Evolutionary conservation across 129 eudicot species (phyloP), one percentile per base, ranked within the genome.

Genomic region (Chrysanthemum lavandulifolium): DNA sequence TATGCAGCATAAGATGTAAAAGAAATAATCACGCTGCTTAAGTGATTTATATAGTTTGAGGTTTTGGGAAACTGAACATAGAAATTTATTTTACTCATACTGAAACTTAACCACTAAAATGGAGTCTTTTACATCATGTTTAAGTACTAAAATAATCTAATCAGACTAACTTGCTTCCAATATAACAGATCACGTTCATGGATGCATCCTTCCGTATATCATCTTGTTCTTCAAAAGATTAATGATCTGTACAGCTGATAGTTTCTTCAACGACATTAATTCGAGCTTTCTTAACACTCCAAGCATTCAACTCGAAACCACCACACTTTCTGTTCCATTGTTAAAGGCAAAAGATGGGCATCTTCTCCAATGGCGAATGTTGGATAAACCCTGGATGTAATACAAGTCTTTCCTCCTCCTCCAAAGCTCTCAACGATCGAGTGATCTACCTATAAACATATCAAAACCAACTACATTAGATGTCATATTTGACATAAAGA

Each of bases 301-400:
- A 82, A 16, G 65, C 84, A 55, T 40, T 72, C 61, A 83, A 21
- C 36, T 55, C 53, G 0, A 79, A 18, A 83, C 51, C 48, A 55
- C 68, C 2, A 79, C 82, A 54, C 61, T 75, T 76, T 74, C 61
- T 1, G 73, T 76, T 69, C 87, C 87, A 14, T 83, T 61, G 63
- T 83, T 83, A 25, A 88, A 88, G 9, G 74, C 88, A 72, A 75
- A 19, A 88, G 53, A 13, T 66, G 84, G 10, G 91, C 82, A 29
- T 68, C 73, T 10, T 83, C 31, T 31, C 33, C 68, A 27, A 78
- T 75, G 16, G 95, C 95, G 36, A 83, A 25, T 27, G 76, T 78
- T 27, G 95, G 97, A 77, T 91, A 87, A 76, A 82, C 97, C 58
- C 97, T 76, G 5, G 95, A 76, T 49, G 95, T 85, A 4, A 91